Base-by-base conservation (phyloP, 1,139 yeast genomes). In the Blastobotrys arbuscula region DNA sequence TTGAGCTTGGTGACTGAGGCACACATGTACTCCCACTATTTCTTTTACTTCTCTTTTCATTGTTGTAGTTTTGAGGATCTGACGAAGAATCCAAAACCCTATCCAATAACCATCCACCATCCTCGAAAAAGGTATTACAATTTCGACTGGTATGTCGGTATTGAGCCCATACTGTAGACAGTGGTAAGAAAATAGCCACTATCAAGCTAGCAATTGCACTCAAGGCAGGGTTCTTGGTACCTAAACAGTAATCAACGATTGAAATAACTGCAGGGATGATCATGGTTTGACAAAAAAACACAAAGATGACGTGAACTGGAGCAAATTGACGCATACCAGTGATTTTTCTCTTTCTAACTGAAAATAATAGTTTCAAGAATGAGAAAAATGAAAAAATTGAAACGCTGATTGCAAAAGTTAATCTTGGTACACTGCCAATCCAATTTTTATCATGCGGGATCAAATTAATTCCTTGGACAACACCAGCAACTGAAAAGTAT, bases 81-180 rank as follows among this genome's bases (percentile, higher is more conserved):
- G n/a, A n/a, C n/a, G n/a, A n/a, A 36, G 2, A 3, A 16, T 19
- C 24, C 5, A 19, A 15, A 19, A n/a, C 13, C 9, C 23, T 10
- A 13, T 36, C 39, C 26, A n/a, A 16, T 18, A 19, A 19, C 39
- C 39, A 36, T 15, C 44, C 23, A 12, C 15, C 38, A 12, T 31
- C 18, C 16, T 35, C 16, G 28, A 34, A 35, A 21, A 34, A 10
- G 8, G 39, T 42, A 39, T 42, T 42, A 31, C 18, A 9, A 21
- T 15, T 12, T 12, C 40, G 33, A 24, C 38, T 28, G 31, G 28
- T 38, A 42, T 44, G 20, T 9, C 38, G 30, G 48, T 57, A 51
- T 19, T 55, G 51, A 2, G 96, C 95, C 97, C 97, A 89, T 75
- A 88, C 76, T 0, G 96, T 81, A 0, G 95, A 81, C 45, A 89